A percentile compares a stretch with the other conserved stretches of the same genome.
phyloP scores from a whole-genome alignment of 345 rosid species.

The Trapa incisa region DNA sequence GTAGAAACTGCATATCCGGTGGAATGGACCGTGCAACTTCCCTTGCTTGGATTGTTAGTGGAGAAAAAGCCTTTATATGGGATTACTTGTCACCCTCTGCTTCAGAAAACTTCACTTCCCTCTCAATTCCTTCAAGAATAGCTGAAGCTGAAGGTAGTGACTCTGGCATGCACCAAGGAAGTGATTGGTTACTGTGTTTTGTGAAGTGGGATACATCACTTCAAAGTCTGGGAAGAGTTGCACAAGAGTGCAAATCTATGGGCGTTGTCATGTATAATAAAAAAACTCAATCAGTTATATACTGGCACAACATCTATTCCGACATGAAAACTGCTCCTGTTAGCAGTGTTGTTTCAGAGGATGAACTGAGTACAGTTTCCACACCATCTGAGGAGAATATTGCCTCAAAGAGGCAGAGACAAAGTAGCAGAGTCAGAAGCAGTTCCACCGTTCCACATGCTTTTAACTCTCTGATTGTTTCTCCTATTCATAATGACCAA shows the following conservation, averaged over 20 bases:
- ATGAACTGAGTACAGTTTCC: slow-evolving; percentile 32
- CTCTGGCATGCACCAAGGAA: slow-evolving; percentile 17
- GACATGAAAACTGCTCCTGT: slow-evolving; percentile 33
- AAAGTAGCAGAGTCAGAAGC: slow-evolving; percentile 21
- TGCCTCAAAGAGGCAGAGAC: slow-evolving; percentile 22
- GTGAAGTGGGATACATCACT: slow-evolving; percentile 49
- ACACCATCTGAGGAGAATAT: slow-evolving; percentile 25
- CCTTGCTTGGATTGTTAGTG: slow-evolving; percentile 69
- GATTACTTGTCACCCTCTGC: slow-evolving; percentile 40
- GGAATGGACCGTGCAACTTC: slow-evolving; percentile 69
- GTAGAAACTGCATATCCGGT: slow-evolving; percentile 43
- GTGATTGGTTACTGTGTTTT: slow-evolving; percentile 52
- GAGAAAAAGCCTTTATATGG: slow-evolving; percentile 65
- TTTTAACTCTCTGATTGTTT: slow-evolving; percentile 62
- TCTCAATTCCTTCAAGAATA: slow-evolving; percentile 47
- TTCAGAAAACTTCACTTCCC: slow-evolving; percentile 40
- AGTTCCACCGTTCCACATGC: slow-evolving; percentile 21
- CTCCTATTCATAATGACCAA: slow-evolving; percentile 22
- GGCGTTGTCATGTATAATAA: slow-evolving; percentile 55
- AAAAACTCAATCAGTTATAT: slow-evolving; percentile 46
- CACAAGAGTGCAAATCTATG: slow-evolving; percentile 24
- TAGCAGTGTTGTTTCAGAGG: slow-evolving; percentile 24
- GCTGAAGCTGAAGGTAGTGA: slow-evolving; percentile 18
- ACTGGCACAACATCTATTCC: slow-evolving; percentile 62
- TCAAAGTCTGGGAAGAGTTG: slow-evolving; percentile 22